Evolutionary conservation across 2,329 filamentous ascomycete genomes (phyloP), one percentile per base, ranked within the genome.

Genomic region (Golovinomyces cichoracearum): DNA sequence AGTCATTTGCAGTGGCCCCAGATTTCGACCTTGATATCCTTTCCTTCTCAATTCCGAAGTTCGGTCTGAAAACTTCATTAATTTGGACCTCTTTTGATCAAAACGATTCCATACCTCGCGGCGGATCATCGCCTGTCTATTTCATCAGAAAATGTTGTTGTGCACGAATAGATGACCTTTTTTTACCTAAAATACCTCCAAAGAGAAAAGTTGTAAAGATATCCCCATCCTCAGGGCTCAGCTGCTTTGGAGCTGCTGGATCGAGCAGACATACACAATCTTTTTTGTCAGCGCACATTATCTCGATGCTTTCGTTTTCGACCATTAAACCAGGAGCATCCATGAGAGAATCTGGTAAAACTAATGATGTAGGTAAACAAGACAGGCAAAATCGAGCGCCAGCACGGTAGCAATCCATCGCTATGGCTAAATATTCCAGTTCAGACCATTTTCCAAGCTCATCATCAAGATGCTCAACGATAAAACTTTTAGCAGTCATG

Each of bases 1-100:
- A 2, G 90, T 95, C 88, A 98, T 94, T 64, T 98, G 90, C 57
- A 86, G 79, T 6, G 88, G 83, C 0, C 90, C 90, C 26, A 98
- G 69, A 50, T 90, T 73, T 48, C 90, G 77, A 50, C 88, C 85
- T 50, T 78, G 70, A 58, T 93, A 98, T 2, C 90, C 90, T 62
- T 95, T 93, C 64, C 83, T 85, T 48, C 90, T 77, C 57, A 98
- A 68, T 63, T 98, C 90, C n/a, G 83, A 88, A 4, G 90, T 98
- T 53, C 90, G 79, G 64, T 95, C 88, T 92, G 35, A 50, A 6
- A 17, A 38, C 21, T 17, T 1, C 10, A 7, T 15, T 38, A 15
- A 38, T 17, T 19, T 38, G 3, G 2, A 38, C 21, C 17, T 38
- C 5, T 19, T 17, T 2, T 22, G 10, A 21, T 38, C 15, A 21